Evolutionary conservation across 1,284 basidiomycete species (phyloP).

Genomic region (Apiotrichum siamense): DNA sequence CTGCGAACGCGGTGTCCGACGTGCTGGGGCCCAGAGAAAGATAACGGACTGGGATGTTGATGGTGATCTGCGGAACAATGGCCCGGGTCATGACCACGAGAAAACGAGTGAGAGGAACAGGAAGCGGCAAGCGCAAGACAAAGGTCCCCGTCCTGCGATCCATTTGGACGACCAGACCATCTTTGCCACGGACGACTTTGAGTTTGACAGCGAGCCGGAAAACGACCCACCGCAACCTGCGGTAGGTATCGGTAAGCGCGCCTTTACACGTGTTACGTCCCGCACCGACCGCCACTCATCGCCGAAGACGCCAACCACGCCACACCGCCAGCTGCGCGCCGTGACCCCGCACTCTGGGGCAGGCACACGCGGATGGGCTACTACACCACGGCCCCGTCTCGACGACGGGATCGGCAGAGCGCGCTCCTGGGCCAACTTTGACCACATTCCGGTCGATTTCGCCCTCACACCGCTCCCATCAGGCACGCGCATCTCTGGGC

Average conservation of each 20-base stretch:
- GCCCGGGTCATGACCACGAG: no score
- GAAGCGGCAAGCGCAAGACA: background rate
- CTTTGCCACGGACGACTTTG: conserved; percentile 38
- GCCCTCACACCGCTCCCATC: conserved; percentile 42
- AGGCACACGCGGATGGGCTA: background rate
- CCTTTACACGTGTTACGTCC: conserved; percentile 2
- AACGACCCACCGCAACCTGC: background rate
- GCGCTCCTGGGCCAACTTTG: conserved; percentile 45
- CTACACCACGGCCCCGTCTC: conserved; percentile 9
- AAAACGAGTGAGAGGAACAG: no score
- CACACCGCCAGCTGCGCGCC: background rate
- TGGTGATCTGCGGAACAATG: no score
- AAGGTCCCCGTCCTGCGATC: conserved; percentile 30
- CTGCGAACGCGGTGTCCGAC: background rate
- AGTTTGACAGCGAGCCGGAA: conserved; percentile 23
- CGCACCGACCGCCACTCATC: background rate
- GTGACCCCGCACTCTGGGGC: background rate
- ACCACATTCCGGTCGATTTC: conserved; percentile 43
- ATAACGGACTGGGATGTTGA: background rate
- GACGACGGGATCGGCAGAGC: conserved; percentile 39
- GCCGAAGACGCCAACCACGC: background rate
- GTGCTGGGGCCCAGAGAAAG: background rate
- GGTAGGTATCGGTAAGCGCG: background rate
- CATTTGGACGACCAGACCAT: conserved; percentile 38
- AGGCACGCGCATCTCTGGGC: conserved; percentile 21